phyloP scores from a whole-genome alignment of 176 grass and related monocot genomes.

The Carex parvula region DNA sequence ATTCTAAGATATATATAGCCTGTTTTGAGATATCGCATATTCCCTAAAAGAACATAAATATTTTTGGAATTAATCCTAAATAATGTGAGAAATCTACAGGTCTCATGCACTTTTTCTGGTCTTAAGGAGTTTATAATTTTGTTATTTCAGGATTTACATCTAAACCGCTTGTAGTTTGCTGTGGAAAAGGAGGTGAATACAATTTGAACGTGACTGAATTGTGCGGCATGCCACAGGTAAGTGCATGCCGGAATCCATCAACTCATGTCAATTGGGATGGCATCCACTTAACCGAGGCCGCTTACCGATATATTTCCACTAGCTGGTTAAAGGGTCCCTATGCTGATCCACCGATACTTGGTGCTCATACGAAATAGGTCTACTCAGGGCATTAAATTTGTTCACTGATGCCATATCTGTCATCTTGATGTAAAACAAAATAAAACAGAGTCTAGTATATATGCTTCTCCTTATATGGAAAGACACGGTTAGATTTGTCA shows the following conservation, averaged over 20 bases:
- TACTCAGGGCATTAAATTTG: neutral
- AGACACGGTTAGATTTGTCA: neutral
- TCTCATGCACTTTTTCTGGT: neutral
- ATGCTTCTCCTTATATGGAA: neutral
- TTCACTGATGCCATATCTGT: neutral
- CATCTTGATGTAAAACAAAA: neutral
- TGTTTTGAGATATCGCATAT: too few relatives aligned
- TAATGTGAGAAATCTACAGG: neutral
- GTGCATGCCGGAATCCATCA: constrained; percentile 49
- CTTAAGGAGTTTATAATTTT: neutral
- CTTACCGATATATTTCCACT: constrained; percentile 68
- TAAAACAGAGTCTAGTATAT: neutral
- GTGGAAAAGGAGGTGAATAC: constrained; percentile 66
- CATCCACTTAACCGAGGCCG: constrained; percentile 73
- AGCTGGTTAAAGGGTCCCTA: constrained; percentile 70
- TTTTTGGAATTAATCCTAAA: neutral
- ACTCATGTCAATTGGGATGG: constrained; percentile 78
- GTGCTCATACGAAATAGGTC: neutral
- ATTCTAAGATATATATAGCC: neutral
- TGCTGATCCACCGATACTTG: constrained; percentile 56
- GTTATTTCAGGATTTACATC: constrained; percentile 48
- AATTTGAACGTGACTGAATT: constrained; percentile 65
- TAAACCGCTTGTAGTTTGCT: constrained; percentile 56
- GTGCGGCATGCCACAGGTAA: constrained; percentile 47
- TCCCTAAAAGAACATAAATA: neutral